A percentile compares a stretch with the other conserved stretches of the same genome.
phyloP scores from a whole-genome alignment of 2,329 filamentous ascomycete genomes.

The Periconia sp. region DNA sequence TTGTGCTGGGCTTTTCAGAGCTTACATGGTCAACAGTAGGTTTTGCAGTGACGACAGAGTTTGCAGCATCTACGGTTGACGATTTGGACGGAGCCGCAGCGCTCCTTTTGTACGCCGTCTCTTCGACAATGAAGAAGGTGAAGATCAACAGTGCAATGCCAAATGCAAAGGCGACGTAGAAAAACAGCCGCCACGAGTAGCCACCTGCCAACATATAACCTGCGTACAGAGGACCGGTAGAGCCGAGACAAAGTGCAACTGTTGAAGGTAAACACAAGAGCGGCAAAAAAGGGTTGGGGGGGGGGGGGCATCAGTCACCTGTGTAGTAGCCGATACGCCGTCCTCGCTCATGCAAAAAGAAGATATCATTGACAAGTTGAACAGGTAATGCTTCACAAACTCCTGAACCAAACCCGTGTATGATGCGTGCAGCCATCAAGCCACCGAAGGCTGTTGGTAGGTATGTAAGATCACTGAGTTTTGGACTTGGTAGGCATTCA shows the following conservation, averaged over 20 bases:
- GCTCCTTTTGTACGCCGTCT: conserved; percentile 54
- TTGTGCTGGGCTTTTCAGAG: conserved; percentile 3
- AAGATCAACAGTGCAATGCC: conserved; percentile 47
- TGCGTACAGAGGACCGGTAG: conserved; percentile 59
- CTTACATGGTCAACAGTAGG: neutral
- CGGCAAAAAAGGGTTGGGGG: neutral
- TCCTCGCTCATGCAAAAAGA: conserved; percentile 51
- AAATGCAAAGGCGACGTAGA: conserved; percentile 63
- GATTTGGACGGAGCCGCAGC: neutral
- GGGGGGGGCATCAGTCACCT: conserved; percentile 11
- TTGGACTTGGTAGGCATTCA: neutral
- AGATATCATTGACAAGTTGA: conserved; percentile 53
- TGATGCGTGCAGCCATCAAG: conserved; percentile 47
- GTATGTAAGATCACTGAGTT: no score
- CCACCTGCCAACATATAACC: conserved; percentile 63
- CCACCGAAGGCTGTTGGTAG: conserved; percentile 31
- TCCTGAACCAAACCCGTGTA: conserved; percentile 48
- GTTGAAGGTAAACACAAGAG: neutral
- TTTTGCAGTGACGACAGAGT: neutral
- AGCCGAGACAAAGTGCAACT: conserved; percentile 58
- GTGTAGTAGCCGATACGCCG: conserved; percentile 62
- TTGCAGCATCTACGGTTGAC: neutral
- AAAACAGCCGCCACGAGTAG: conserved; percentile 63
- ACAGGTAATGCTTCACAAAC: conserved; percentile 52
- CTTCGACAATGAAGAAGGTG: conserved; percentile 61